Base-by-base conservation (phyloP, 345 rosid genomes). In the Populus ilicifolia region DNA sequence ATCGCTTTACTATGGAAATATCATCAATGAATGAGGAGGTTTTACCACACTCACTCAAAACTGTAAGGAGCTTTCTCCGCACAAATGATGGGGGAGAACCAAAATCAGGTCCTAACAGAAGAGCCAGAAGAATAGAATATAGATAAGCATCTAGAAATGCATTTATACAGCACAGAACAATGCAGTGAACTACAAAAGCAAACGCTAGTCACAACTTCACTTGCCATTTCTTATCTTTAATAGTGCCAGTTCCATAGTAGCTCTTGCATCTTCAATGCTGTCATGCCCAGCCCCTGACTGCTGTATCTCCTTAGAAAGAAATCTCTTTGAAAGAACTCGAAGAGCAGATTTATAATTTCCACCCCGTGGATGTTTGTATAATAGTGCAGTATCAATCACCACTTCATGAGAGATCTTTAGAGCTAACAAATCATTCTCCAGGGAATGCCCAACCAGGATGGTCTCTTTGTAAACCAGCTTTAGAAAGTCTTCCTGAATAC, bases 311-410 rank as follows among this genome's bases (percentile, higher is more conserved):
- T 85, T 87, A 36, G 89, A 88, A 77, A 96, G 98, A 78, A 88
- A 96, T 84, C 86, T 89, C 86, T 87, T 84, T 12, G 97, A 86
- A 87, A 96, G 93, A 70, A 92, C 80, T 79, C 91, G 87, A 71
- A 96, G 99, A 84, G 97, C 94, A 75, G 89, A 80, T 87, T 96
- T 96, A 77, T 81, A 86, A 75, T 96, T 91, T 70, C 87, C 87
- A 56, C 92, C 93, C 23, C 87, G 90, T 5, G 95, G 94, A 80
- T 91, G 93, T 83, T 92, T 89, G 89, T 96, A 96, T 46, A 93
- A 76, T 59, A 96, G 77, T 65, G 99, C 90, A 52, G 99, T 93
- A 84, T 96, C 99, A 87, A 96, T 89, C 83, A 96, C 98, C 89
- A 90, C 71, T 50, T 84, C 78, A 71, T 96, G 99, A 85, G 88